Evolutionary conservation across 2,329 filamentous ascomycete genomes (phyloP), one percentile per base, ranked within the genome.

Genomic region (Penicillium sp.): DNA sequence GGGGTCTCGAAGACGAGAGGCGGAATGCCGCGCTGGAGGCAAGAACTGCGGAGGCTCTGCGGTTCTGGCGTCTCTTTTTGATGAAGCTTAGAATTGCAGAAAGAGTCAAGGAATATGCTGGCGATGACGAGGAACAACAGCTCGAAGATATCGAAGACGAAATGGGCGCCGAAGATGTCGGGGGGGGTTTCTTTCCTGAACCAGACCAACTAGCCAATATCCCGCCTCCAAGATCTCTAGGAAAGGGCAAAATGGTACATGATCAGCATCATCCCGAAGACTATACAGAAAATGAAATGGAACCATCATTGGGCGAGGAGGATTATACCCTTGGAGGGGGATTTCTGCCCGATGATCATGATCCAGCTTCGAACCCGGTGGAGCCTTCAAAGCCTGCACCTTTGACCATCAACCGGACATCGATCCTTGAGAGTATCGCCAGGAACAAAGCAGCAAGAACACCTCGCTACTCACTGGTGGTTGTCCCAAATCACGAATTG

Each of bases 31-130:
- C 88, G 63, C 79, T 85, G 48, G 82, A 86, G 35, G 72, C 76
- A 38, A 75, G 79, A 52, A 80, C 76, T 31, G 64, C 72, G 2
- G 76, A 82, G 63, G 77, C 80, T 22, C 70, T 88, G 50, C 75
- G 75, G 11, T 60, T 84, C 42, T 88, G 86, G 81, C 82, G 82
- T 60, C 82, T 84, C 39, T 82, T 85, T 39, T 73, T 86, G 52
- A 72, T 82, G 22, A 87, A 84, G 6, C 69, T 93, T 58, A 80
- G 83, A 43, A 90, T 97, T 40, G 81, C 86, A 31, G 85, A 92
- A 70, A 81, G 88, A 57, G 85, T 96, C 35, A 88, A 86, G 71
- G 82, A 75, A 29, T 84, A 84, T 66, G 73, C 69, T 8, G 60
- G 67, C 49, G 70, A 74, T 50, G 66, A 69, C 24, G 71, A 75